Percentiles rank a stretch among this genome's conserved stretches.
Evolutionary conservation across 2,329 filamentous ascomycete genomes (phyloP).

Genomic region (Exophiala sp.): DNA sequence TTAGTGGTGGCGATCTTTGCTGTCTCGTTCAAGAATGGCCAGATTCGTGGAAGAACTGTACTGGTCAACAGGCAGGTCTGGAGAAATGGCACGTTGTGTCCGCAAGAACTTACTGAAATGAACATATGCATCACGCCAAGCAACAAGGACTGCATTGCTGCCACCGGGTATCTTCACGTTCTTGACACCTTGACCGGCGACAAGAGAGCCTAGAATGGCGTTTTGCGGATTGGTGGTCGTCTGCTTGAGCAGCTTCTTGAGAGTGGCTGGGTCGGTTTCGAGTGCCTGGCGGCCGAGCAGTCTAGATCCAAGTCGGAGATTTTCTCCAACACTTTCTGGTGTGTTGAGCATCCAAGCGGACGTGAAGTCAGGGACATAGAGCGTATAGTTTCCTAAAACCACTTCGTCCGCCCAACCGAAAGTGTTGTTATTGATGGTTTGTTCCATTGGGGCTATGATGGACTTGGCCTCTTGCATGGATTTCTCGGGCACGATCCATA

Average conservation of each 20-base stretch:
- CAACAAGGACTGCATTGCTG: slow-evolving; percentile 30
- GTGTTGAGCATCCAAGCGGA: slow-evolving; percentile 5
- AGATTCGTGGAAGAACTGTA: slow-evolving; percentile 18
- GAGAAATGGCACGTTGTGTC: not conserved
- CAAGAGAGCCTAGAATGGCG: slow-evolving; percentile 18
- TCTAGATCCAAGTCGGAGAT: slow-evolving; percentile 20
- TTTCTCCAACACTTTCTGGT: slow-evolving; percentile 11
- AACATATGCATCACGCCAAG: slow-evolving; percentile 36
- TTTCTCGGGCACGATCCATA: slow-evolving; percentile 22
- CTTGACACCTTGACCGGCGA: slow-evolving; percentile 30
- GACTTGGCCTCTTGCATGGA: slow-evolving; percentile 8
- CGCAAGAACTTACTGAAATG: slow-evolving; percentile 21
- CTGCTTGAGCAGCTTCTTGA: slow-evolving; percentile 24
- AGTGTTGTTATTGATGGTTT: slow-evolving; percentile 24
- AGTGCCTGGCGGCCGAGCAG: slow-evolving; percentile 17
- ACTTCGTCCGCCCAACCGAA: slow-evolving; percentile 27
- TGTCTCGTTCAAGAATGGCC: slow-evolving; percentile 20
- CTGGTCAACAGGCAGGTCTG: not conserved
- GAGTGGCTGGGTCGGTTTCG: slow-evolving; percentile 15
- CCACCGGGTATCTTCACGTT: slow-evolving; percentile 29
- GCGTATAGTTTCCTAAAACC: slow-evolving; percentile 28
- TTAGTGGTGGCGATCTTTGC: slow-evolving; percentile 15
- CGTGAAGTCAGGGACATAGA: slow-evolving; percentile 31
- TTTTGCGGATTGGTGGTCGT: slow-evolving; percentile 18
- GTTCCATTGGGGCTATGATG: slow-evolving; percentile 17